Base-by-base conservation (phyloP, 2,329 filamentous ascomycete genomes). In the Epichloe bromicola region DNA sequence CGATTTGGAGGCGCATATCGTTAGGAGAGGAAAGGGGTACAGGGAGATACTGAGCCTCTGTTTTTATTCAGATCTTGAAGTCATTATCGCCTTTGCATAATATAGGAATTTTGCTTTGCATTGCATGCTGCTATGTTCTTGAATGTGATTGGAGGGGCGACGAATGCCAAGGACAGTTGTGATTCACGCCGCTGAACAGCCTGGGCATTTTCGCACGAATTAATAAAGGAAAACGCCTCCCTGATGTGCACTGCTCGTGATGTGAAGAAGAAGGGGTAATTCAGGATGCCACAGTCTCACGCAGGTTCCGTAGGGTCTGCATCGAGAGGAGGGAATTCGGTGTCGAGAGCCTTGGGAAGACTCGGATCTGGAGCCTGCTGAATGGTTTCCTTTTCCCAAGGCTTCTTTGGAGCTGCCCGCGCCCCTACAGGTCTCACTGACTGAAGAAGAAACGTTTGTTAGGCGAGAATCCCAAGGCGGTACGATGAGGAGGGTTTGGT, bases 361-460 rank as follows among this genome's bases (percentile, higher is more conserved):
- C 59, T 54, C 30, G 55, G 49, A 4, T 59, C 55, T 23, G 51
- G 46, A 17, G 54, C 42, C 6, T 53, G 53, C 4, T 63, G 50
- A 4, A 51, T 36, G 4, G 30, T 47, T 15, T 78, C 73, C 59
- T 74, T 86, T 70, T 95, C 90, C 90, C 90, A 96, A 1, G 90
- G 90, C 67, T 81, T 81, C 48, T 63, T 70, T 0, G 76, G 74
- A 12, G 70, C 75, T 23, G 68, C 57, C 43, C 73, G 67, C 47
- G 69, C 64, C 11, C 74, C 74, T 39, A 76, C 63, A 0, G 74
- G 74, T 48, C 72, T 73, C 14, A 75, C 67, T 2, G 70, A 64
- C 73, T 75, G 15, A n/a, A 36, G 5, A 23, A 17, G 2, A 3
- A 36, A 20, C 20, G 1, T 19, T 7, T 39, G 38, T 51, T 39